Evolutionary conservation across 1,284 basidiomycete genomes (phyloP).

Genomic region (Anthracocystis panici-leucophaei): DNA sequence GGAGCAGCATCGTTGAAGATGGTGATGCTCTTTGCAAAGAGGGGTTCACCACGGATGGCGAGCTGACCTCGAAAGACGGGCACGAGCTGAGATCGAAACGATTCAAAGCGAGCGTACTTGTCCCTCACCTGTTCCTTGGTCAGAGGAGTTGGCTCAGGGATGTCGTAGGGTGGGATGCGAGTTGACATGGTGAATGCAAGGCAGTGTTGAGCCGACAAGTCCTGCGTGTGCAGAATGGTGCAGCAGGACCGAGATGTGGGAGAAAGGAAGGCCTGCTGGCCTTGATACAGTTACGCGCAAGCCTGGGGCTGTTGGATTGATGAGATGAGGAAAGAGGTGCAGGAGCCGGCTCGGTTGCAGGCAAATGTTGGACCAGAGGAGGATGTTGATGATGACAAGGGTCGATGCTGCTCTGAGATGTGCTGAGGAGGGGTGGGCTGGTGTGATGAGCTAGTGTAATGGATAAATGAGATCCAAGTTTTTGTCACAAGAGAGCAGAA

Average conservation of each 20-base stretch:
- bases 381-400: background rate
- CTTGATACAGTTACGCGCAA: slow-evolving; percentile 24
- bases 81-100: slow-evolving; percentile 31
- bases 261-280: slow-evolving; percentile 37
- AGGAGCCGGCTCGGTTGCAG: slow-evolving; percentile 27
- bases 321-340: background rate
- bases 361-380: background rate
- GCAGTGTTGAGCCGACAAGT: slow-evolving; percentile 2
- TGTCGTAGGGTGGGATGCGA: slow-evolving; percentile 47
- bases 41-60: slow-evolving; percentile 39
- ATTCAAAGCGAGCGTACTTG: slow-evolving; percentile 34
- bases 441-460: too few species aligned
- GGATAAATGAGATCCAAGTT: too few species aligned
- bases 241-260: slow-evolving; percentile 21
- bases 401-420: background rate
- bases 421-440: background rate
- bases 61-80: slow-evolving; percentile 41
- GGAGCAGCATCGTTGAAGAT: slow-evolving; percentile 61
- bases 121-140: slow-evolving; percentile 26
- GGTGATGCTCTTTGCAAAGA: slow-evolving; percentile 47
- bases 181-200: slow-evolving; percentile 19
- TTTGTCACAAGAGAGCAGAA: background rate
- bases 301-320: slow-evolving; percentile 8
- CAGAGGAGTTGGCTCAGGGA: slow-evolving; percentile 39
- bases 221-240: slow-evolving; percentile 53